Evolutionary conservation across 129 eudicot species (phyloP), one percentile per base, ranked within the genome.

Genomic region (Sambucus nigra): DNA sequence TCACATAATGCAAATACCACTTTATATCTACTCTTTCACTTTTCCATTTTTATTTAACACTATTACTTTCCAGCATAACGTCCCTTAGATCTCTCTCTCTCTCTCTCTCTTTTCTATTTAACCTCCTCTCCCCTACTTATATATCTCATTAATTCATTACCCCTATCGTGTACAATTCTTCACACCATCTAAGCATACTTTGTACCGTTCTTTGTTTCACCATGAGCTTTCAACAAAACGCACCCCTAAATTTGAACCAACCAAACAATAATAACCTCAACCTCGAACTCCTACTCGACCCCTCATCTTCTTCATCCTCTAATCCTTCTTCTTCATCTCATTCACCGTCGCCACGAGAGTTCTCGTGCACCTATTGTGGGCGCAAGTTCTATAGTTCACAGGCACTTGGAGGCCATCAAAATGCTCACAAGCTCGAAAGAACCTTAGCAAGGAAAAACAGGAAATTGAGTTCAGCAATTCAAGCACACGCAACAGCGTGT

Each of bases 361-460:
- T 82, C 50, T 72, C 94, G 0, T 87, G 96, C 61, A 79, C 75
- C 57, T 87, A 79, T 35, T 87, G 96, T 60, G 61, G 77, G 19
- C 82, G 94, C 55, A 87, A 80, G 57, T 87, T 82, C 54, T 76
- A 63, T 28, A 87, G 94, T 47, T 86, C 96, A 19, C 96, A 87
- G 68, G 96, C 96, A 1, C 79, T 87, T 5, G 96, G 96, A 9
- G 96, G 96, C 57, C 96, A 87, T 73, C 96, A 87, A 64, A 87
- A 87, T 47, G 96, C 94, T 12, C 96, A 87, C 76, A 87, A 74
- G 60, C 77, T 87, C 7, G 96, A 87, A 60, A 69, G 96, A 40
- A 87, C 86, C 57, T 62, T 87, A 52, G 94, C 88, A 50, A 87
- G 80, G 81, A 87, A 77, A 64, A 82, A 81, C 69, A 73, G 83